Base-by-base conservation (phyloP, 441 rosid genomes). In the Brassica balearica region DNA sequence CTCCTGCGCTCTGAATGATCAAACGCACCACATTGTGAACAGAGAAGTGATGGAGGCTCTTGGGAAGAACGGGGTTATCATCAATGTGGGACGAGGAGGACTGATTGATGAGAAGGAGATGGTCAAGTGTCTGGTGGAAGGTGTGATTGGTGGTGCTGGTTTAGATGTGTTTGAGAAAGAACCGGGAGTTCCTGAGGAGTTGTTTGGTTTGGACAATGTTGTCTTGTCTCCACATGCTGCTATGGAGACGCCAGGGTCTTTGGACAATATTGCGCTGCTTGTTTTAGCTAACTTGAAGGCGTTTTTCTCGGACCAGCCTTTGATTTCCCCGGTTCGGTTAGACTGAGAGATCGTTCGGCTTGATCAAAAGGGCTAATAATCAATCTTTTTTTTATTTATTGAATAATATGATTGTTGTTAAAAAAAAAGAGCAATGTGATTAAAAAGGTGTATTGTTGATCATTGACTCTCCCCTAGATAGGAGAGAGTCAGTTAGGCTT, bases 41-140 rank as follows among this genome's bases (percentile, higher is more conserved):
- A 77, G 81, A 72, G 80, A 85, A 55, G 92, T 88, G 11, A 77
- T 92, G 87, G 66, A 56, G 12, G 82, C 88, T 1, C 46, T 92
- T 51, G 97, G 97, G 5, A 86, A 83, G 65, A 79, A 83, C 29
- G 97, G 93, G 8, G 82, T 91, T 65, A 75, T 91, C 0, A 75
- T 91, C 34, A 93, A 90, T 41, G 83, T 91, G 3, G 97, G 88
- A 0, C 87, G 95, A 4, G 96, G 97, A 6, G n/a, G 81, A 8
- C 80, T 92, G 53, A 69, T 93, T 55, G 86, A 91, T 34, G 92
- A 93, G 86, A 71, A 87, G 71, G 88, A 87, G 71, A 25, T 92
- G 83, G 87, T n/a, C n/a, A n/a, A n/a, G n/a, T n/a, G n/a, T n/a
- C n/a, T n/a, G n/a, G n/a, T n/a, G n/a, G n/a, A n/a, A n/a, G n/a